phyloP scores from a whole-genome alignment of 192 early-diverging fungal genomes.

The Spizellomyces punctatus region DNA sequence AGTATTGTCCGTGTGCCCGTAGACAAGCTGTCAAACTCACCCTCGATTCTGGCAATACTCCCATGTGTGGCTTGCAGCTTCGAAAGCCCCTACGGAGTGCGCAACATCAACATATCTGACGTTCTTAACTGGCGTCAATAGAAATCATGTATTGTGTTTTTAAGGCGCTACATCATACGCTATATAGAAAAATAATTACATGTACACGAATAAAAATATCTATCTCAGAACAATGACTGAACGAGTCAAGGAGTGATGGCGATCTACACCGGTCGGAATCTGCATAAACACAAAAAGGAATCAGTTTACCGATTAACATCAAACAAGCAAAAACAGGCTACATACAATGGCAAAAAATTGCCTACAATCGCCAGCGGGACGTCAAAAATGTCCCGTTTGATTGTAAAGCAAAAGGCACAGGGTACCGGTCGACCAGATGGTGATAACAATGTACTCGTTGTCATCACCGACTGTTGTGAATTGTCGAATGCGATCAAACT shows the following conservation, averaged over 20 bases:
- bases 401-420: slow-evolving; percentile 94
- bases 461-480: slow-evolving; percentile 85
- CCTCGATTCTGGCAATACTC: too few relatives aligned
- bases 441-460: slow-evolving; percentile 82
- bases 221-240: background rate
- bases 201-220: too few relatives aligned
- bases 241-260: background rate
- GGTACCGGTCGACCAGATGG: slow-evolving; percentile 74
- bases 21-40: too few relatives aligned
- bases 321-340: background rate
- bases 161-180: too few relatives aligned
- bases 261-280: slow-evolving; percentile 1
- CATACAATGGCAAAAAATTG: slow-evolving; percentile 49
- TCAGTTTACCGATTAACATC: background rate
- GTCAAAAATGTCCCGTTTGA: slow-evolving; percentile 96
- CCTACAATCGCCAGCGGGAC: slow-evolving; percentile 71
- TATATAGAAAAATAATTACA: too few relatives aligned
- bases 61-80: too few relatives aligned
- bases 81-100: too few relatives aligned
- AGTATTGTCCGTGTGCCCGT: too few relatives aligned
- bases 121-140: too few relatives aligned
- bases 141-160: too few relatives aligned
- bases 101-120: too few relatives aligned
- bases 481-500: slow-evolving; percentile 91
- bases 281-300: background rate